These are phyloP conservation scores for Chionographis japonica DNA, from an alignment of 106 monocot genomes.

Conservation along the genomic window DNA sequence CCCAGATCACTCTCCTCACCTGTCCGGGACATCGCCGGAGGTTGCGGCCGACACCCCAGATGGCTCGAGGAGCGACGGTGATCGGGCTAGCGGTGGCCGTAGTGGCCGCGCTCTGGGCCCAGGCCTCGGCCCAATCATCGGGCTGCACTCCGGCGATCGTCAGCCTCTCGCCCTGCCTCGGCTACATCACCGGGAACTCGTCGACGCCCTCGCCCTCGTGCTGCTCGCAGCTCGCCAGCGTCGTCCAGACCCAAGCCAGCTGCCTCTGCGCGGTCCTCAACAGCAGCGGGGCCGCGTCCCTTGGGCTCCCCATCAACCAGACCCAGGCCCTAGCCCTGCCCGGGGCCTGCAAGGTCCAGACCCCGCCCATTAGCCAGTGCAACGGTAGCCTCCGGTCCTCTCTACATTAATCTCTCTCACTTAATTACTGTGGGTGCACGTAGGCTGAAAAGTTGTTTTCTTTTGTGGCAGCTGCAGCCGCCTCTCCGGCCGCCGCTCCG, in stretches of 20 bases:
- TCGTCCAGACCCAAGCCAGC: conserved; percentile 30
- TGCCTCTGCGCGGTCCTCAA: conserved; percentile 53
- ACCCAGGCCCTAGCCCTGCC: conserved; percentile 32
- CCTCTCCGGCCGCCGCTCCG: not conserved
- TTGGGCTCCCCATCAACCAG: conserved; percentile 38
- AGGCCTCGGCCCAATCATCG: conserved; percentile 9
- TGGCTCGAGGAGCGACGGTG: conserved; percentile 4
- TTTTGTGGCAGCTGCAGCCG: no score
- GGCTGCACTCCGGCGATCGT: conserved; percentile 35
- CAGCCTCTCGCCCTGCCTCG: conserved; percentile 45
- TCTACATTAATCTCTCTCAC: not conserved
- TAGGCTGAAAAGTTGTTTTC: no score
- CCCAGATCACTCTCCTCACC: not conserved
- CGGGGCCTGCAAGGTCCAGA: conserved; percentile 36
- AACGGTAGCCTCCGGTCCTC: conserved; percentile 15
- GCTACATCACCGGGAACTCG: conserved; percentile 35
- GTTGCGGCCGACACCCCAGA: not conserved
- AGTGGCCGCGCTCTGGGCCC: conserved; percentile 1
- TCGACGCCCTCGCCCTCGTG: conserved; percentile 38
- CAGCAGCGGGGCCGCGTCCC: conserved; percentile 13
- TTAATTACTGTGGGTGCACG: no score
- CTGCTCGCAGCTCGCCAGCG: conserved; percentile 43
- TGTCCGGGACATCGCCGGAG: no score
- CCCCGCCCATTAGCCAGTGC: conserved; percentile 55
- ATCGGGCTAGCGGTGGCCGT: not conserved